These are phyloP conservation scores for Yamadazyma atlantica DNA, from an alignment of 1,139 yeast genomes.

Conservation along the genomic window DNA sequence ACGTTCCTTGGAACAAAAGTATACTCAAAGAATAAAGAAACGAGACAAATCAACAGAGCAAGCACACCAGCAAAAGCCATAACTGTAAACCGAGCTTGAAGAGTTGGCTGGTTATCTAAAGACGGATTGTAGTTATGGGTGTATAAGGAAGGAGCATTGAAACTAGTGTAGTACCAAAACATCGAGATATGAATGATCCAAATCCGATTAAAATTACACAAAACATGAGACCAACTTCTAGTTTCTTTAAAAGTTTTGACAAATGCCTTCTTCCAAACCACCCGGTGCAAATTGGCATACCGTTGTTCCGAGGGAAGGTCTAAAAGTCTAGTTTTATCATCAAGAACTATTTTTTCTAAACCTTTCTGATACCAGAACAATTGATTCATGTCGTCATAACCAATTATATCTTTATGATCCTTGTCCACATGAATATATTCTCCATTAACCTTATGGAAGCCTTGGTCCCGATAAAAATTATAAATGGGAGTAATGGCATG, in stretches of 20 bases:
- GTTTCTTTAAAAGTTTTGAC: slow-evolving; percentile 55
- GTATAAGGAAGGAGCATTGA: slow-evolving; percentile 55
- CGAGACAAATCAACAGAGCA: slow-evolving; percentile 42
- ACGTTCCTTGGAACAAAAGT: slow-evolving; percentile 54
- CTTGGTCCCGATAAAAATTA: slow-evolving; percentile 56
- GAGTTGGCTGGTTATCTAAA: slow-evolving; percentile 49
- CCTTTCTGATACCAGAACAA: slow-evolving; percentile 59
- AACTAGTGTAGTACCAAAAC: slow-evolving; percentile 60
- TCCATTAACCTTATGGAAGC: slow-evolving; percentile 40
- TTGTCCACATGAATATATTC: slow-evolving; percentile 42
- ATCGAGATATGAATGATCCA: slow-evolving; percentile 60
- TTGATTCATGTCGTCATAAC: slow-evolving; percentile 67
- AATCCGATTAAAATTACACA: slow-evolving; percentile 58
- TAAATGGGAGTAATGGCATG: slow-evolving; percentile 77
- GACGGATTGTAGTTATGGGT: slow-evolving; percentile 46
- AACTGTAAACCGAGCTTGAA: slow-evolving; percentile 43
- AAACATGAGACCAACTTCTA: slow-evolving; percentile 59
- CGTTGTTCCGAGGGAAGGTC: slow-evolving; percentile 46
- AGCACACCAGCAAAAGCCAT: slow-evolving; percentile 54
- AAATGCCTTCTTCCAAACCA: slow-evolving; percentile 52
- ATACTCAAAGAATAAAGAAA: slow-evolving; percentile 44
- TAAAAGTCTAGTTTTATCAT: slow-evolving; percentile 38
- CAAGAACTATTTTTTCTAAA: slow-evolving; percentile 41
- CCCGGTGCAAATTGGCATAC: slow-evolving; percentile 39
- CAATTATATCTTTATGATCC: slow-evolving; percentile 54